Percentiles rank a stretch among this genome's conserved stretches.
These are phyloP conservation scores for Crassisporium funariophilum DNA, from an alignment of 768 basidiomycete species.

Conservation along the genomic window DNA sequence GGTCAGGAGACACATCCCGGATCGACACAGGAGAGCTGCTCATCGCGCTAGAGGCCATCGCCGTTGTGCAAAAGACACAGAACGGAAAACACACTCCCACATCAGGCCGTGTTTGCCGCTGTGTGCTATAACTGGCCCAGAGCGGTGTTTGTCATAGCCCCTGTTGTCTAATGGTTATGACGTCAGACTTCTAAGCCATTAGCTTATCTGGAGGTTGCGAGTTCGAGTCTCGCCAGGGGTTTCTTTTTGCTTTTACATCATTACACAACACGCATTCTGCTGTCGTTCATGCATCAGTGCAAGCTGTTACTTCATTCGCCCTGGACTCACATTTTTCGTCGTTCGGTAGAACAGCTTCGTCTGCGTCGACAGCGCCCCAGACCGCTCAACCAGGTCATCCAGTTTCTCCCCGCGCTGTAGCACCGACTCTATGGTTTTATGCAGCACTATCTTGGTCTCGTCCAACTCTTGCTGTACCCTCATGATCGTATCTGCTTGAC, in stretches of 20 bases:
- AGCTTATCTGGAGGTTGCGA: slow-evolving; percentile 77
- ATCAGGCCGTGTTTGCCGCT: too few relatives aligned
- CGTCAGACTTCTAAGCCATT: slow-evolving; percentile 76
- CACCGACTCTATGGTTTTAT: slow-evolving; percentile 99
- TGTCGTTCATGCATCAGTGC: slow-evolving; percentile 28
- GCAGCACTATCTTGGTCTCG: slow-evolving; percentile 99
- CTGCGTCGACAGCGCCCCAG: slow-evolving; percentile 82
- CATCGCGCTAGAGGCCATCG: slow-evolving; percentile 41
- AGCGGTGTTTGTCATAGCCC: slow-evolving; percentile 42
- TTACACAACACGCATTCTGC: slow-evolving; percentile 95
- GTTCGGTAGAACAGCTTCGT: slow-evolving; percentile 99
- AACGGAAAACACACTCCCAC: neutral
- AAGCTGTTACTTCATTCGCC: slow-evolving; percentile 11
- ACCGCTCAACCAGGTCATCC: slow-evolving; percentile 93
- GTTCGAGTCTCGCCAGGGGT: slow-evolving; percentile 88
- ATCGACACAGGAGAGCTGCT: slow-evolving; percentile 49
- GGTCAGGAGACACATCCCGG: slow-evolving; percentile 39
- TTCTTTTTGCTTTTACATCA: slow-evolving; percentile 39
- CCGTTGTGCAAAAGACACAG: neutral
- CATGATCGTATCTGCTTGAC: slow-evolving; percentile 98
- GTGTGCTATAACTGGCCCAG: too few relatives aligned
- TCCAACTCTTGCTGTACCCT: slow-evolving; percentile 96
- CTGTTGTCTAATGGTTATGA: slow-evolving; percentile 90
- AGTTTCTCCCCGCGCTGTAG: slow-evolving; percentile 95
- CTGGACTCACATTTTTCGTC: slow-evolving; percentile 84